A percentile compares a stretch with the other conserved stretches of the same genome.
Evolutionary conservation across 2,329 filamentous ascomycete species (phyloP).

Genomic region (Venturia nashicola): DNA sequence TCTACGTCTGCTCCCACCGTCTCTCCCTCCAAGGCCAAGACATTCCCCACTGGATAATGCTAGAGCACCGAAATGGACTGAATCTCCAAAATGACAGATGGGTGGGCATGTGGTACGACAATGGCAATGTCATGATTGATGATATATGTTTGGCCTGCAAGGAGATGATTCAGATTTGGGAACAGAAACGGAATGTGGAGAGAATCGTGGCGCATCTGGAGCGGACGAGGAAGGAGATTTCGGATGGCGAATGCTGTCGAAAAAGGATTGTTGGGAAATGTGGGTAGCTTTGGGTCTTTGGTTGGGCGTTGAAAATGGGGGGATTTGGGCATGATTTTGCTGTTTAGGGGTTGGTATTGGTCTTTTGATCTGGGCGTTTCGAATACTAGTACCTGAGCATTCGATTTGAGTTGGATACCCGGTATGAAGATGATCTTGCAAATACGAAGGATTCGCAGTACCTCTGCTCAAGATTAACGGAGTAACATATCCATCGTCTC

Average conservation of each 20-base stretch:
- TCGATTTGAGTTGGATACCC: too few relatives aligned
- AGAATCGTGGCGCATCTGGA: background rate
- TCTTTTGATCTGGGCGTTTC: too few relatives aligned
- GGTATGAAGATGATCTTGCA: too few relatives aligned
- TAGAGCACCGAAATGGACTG: background rate
- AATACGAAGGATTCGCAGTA: too few relatives aligned
- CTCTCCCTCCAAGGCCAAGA: background rate
- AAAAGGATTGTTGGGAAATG: background rate
- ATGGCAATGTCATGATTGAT: background rate
- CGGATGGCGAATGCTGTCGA: background rate
- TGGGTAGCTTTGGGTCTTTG: background rate
- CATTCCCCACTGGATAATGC: background rate
- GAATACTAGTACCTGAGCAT: too few relatives aligned
- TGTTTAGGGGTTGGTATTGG: too few relatives aligned
- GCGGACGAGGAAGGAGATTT: background rate
- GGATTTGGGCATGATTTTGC: too few relatives aligned
- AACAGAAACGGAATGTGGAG: background rate
- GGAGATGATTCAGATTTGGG: background rate
- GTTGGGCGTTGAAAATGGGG: background rate
- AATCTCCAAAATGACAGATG: background rate
- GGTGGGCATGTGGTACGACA: slow-evolving; percentile 1
- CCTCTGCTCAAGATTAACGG: too few relatives aligned
- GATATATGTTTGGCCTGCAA: slow-evolving; percentile 4
- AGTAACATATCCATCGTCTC: too few relatives aligned
- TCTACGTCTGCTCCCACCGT: slow-evolving; percentile 4